These are phyloP conservation scores for Candida neerlandica DNA, from an alignment of 1,139 yeast genomes.

Conservation along the genomic window DNA sequence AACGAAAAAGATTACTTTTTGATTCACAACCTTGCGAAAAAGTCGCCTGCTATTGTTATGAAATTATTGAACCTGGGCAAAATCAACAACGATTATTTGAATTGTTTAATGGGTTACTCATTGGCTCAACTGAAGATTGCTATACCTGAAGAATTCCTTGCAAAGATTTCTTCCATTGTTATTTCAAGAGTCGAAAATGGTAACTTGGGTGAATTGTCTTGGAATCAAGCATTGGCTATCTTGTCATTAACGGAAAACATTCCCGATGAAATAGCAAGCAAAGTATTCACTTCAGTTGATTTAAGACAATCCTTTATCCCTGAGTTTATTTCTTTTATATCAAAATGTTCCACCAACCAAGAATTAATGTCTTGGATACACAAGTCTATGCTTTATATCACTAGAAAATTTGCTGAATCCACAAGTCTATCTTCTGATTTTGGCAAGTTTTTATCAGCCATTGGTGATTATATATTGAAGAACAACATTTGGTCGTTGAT, in stretches of 20 bases:
- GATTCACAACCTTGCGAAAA: slow-evolving; percentile 24
- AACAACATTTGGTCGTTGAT: slow-evolving; percentile 45
- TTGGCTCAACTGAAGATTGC: slow-evolving; percentile 13
- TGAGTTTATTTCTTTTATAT: slow-evolving; percentile 27
- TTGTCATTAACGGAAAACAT: slow-evolving; percentile 7
- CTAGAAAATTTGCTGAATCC: slow-evolving; percentile 64
- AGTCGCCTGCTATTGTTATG: slow-evolving; percentile 15
- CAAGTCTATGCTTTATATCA: slow-evolving; percentile 58
- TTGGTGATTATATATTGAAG: slow-evolving; percentile 20
- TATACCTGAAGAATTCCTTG: slow-evolving; percentile 10
- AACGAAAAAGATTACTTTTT: slow-evolving; percentile 22
- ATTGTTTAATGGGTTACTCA: slow-evolving; percentile 26
- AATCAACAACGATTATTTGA: slow-evolving; percentile 22
- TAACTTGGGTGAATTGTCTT: slow-evolving; percentile 14
- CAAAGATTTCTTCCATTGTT: slow-evolving; percentile 10
- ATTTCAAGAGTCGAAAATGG: slow-evolving; percentile 14
- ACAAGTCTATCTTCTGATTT: slow-evolving; percentile 35
- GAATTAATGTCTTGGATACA: slow-evolving; percentile 38
- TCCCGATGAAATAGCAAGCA: background rate
- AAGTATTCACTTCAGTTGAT: slow-evolving; percentile 14
- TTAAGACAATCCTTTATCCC: slow-evolving; percentile 27
- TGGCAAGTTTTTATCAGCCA: slow-evolving; percentile 23
- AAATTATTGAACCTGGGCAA: slow-evolving; percentile 18
- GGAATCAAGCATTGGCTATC: slow-evolving; percentile 16
- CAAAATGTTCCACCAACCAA: slow-evolving; percentile 3